Evolutionary conservation across 768 basidiomycete genomes (phyloP).

Genomic region (Russula sp.): DNA sequence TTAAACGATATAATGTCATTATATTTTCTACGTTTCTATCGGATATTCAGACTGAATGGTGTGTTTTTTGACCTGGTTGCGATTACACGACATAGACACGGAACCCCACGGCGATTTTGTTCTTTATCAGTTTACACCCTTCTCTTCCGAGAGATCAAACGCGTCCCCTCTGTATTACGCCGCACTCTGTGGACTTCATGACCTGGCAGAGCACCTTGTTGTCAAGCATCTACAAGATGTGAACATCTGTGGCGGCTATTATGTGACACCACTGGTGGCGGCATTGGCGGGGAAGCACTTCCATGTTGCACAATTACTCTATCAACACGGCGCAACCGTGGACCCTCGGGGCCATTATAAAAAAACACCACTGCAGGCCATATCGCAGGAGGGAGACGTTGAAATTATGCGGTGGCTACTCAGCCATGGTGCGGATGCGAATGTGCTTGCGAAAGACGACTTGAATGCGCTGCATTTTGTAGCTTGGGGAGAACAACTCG

Average conservation of each 20-base stretch:
- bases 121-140: neutral
- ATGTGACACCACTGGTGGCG: neutral
- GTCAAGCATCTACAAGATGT: neutral
- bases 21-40: too few species aligned
- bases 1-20: too few species aligned
- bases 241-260: neutral
- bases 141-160: neutral
- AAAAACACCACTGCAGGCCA: neutral
- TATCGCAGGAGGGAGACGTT: neutral
- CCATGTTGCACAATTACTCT: neutral
- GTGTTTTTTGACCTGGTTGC: neutral
- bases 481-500: neutral
- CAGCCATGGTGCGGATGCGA: neutral
- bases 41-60: too few species aligned
- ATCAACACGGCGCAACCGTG: neutral
- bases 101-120: too few species aligned
- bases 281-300: neutral
- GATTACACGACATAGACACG: neutral
- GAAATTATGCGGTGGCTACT: neutral
- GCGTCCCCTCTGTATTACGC: neutral
- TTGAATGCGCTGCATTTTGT: neutral
- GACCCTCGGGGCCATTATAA: neutral
- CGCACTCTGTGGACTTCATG: neutral
- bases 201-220: neutral
- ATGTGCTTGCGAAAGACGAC: neutral